These are phyloP conservation scores for Lasiodiplodia hormozganensis DNA, from an alignment of 2,329 filamentous ascomycete genomes.

Conservation along the genomic window DNA sequence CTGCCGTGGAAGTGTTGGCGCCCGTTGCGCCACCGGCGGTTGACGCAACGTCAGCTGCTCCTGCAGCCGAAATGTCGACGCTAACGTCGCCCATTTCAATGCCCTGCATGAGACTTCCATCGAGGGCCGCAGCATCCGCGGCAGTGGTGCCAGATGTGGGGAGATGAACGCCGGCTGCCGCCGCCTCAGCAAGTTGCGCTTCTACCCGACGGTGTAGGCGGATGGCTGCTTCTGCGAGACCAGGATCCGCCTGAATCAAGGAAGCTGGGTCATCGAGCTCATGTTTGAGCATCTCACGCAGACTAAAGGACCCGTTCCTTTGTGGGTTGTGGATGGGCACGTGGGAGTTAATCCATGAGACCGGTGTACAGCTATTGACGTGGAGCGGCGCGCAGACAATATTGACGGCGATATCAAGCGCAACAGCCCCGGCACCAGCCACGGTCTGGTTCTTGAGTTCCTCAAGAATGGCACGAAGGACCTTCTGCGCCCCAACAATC, in stretches of 20 bases:
- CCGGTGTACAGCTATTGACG: slow-evolving; percentile 44
- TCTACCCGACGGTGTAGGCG: slow-evolving; percentile 70
- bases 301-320: slow-evolving; percentile 52
- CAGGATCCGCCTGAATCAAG: slow-evolving; percentile 63
- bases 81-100: slow-evolving; percentile 26
- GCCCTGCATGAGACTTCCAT: slow-evolving; percentile 25
- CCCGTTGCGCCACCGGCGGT: neutral
- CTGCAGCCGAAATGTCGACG: slow-evolving; percentile 22
- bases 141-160: slow-evolving; percentile 7
- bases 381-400: slow-evolving; percentile 70
- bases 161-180: slow-evolving; percentile 11
- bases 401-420: slow-evolving; percentile 72
- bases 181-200: slow-evolving; percentile 58
- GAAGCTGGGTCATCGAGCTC: slow-evolving; percentile 65
- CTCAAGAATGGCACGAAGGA: slow-evolving; percentile 69
- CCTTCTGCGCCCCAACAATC: slow-evolving; percentile 66
- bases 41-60: slow-evolving; percentile 4
- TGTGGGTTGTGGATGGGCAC: slow-evolving; percentile 38
- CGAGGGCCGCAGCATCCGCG: slow-evolving; percentile 16
- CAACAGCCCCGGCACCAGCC: slow-evolving; percentile 64
- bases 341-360: slow-evolving; percentile 43
- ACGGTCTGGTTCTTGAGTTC: slow-evolving; percentile 70
- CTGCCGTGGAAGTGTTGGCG: slow-evolving; percentile 2
- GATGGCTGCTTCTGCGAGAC: slow-evolving; percentile 66
- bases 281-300: slow-evolving; percentile 66